Base-by-base conservation (phyloP, 805 yeast genomes). In the Clavispora phyllophila region DNA sequence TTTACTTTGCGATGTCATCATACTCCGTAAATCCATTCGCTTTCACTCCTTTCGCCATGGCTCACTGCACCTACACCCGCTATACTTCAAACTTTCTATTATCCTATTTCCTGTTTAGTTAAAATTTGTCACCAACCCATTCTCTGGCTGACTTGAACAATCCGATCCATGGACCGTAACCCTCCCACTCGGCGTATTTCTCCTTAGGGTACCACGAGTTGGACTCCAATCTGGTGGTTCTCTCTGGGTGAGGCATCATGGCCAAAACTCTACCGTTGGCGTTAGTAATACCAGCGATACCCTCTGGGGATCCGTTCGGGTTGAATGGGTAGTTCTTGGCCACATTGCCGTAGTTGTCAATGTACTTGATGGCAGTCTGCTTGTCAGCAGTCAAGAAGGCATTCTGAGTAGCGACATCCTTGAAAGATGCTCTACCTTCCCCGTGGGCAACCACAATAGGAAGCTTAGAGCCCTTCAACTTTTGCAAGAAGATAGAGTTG, bases 401-500 rank as follows among this genome's bases (percentile, higher is more conserved):
- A 7, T 46, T 29, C 48, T 76, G 63, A 45, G 73, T 68, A 20
- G 65, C 71, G 9, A 65, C 70, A 24, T 63, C 47, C 35, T 68
- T 67, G 63, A 91, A 93, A 34, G 73, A 66, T 12, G 97, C 98
- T 56, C 87, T 79, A 57, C 99, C 99, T 71, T 93, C 99, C 55
- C 99, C 99, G 61, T 93, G 99, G 4, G 99, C 99, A 53, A 93
- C 98, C 17, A 95, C 96, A 66, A 93, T 88, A 41, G 99, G 99
- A 57, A 93, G 66, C 56, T 81, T 80, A 7, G 97, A 87, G n/a
- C 96, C 96, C 57, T 81, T 76, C 98, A 93, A 89, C 41, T 85
- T 87, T 44, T 84, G 77, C 55, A 90, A 78, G 76, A 93, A 91
- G 42, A 93, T 80, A 22, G 70, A 67, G 43, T 76, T 76, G 42